Conservation (phyloP, 257 asterid genomes). For the Orobanche coerulescens region DNA sequence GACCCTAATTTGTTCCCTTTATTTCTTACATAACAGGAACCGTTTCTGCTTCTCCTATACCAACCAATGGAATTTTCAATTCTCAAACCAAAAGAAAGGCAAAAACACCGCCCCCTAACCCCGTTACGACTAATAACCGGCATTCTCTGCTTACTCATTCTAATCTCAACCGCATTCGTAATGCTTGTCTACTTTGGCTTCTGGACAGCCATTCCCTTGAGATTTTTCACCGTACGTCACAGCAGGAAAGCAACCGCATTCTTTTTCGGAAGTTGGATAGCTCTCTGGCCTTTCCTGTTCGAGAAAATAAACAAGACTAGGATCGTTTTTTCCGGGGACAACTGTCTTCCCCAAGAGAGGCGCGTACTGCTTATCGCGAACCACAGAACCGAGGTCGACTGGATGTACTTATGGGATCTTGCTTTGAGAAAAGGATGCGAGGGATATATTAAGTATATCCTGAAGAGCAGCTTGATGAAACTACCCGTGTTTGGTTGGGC, state of each 20-base stretch:
- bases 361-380: conserved; percentile 71
- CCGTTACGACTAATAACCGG: conserved; percentile 47
- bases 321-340: conserved; percentile 78
- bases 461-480: conserved; percentile 85
- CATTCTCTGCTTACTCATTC: conserved; percentile 45
- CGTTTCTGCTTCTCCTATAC: neutral
- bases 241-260: conserved; percentile 59
- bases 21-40: neutral
- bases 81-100: conserved; percentile 25
- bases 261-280: conserved; percentile 75
- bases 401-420: conserved; percentile 98
- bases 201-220: conserved; percentile 49
- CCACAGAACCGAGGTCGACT: conserved; percentile 88
- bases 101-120: conserved; percentile 50
- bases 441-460: conserved; percentile 64
- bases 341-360: conserved; percentile 50
- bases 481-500: conserved; percentile 88
- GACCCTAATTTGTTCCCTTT: neutral
- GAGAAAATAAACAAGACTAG: conserved; percentile 69
- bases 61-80: conserved; percentile 35
- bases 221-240: conserved; percentile 49
- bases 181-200: conserved; percentile 59
- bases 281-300: conserved; percentile 85
- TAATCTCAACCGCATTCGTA: conserved; percentile 66
- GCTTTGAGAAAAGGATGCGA: conserved; percentile 64